Evolutionary conservation across 2,329 filamentous ascomycete species (phyloP).

Genomic region (Fusarium globosum): DNA sequence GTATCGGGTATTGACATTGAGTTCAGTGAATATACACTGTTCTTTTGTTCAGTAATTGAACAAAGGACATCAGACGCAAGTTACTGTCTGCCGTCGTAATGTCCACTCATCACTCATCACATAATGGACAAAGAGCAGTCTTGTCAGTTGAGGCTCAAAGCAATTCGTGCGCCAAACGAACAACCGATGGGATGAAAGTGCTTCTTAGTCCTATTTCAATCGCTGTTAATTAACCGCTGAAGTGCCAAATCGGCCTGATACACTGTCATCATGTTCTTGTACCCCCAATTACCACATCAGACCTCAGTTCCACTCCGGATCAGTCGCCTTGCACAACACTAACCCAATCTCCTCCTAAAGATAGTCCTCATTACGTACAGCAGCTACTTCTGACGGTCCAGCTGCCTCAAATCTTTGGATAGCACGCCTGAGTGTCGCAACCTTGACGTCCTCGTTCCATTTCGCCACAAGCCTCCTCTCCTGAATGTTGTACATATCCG

Average conservation of each 20-base stretch:
- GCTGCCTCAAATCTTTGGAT: too few relatives aligned
- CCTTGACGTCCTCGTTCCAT: neutral
- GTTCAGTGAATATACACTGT: neutral
- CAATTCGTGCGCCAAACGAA: neutral
- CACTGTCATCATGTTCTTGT: rapidly evolving
- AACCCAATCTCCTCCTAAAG: too few relatives aligned
- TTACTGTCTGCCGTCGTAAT: neutral
- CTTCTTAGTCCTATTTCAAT: neutral
- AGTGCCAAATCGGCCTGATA: too few relatives aligned
- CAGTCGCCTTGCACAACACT: neutral
- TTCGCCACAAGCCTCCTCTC: neutral
- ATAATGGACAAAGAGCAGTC: neutral
- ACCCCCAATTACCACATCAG: neutral
- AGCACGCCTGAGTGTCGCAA: neutral
- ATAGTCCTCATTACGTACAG: too few relatives aligned
- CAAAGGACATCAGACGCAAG: neutral
- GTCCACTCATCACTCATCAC: neutral
- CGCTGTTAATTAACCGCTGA: neutral
- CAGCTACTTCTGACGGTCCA: too few relatives aligned
- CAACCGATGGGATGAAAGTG: neutral
- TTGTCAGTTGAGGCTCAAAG: neutral
- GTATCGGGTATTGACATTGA: neutral
- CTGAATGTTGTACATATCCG: neutral
- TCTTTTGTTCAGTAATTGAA: neutral
- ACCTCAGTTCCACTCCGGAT: neutral